Conservation (phyloP, 2,329 filamentous ascomycete species). For the Nemania diffusa region DNA sequence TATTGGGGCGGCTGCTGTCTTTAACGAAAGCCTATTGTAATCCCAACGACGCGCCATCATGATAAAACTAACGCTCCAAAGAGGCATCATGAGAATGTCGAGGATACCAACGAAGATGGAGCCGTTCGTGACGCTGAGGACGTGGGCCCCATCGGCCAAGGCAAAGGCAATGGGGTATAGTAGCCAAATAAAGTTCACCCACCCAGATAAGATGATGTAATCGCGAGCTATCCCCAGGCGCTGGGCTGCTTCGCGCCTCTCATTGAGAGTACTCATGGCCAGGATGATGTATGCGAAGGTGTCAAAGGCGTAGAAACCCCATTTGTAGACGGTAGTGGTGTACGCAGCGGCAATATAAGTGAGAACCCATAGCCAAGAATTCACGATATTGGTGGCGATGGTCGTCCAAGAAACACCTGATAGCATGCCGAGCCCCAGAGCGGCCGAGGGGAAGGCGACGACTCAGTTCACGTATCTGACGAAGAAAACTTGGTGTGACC, state of each 20-base stretch:
- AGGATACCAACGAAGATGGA: conserved; percentile 63
- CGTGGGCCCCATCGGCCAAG: conserved; percentile 60
- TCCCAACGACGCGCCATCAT: conserved; percentile 59
- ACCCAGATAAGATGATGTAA: conserved; percentile 56
- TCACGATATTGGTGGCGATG: conserved; percentile 59
- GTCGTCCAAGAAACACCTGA: conserved; percentile 63
- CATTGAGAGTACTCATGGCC: conserved; percentile 54
- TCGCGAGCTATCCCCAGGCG: conserved; percentile 55
- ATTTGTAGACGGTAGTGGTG: conserved; percentile 60
- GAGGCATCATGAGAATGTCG: conserved; percentile 59
- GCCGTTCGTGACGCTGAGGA: conserved; percentile 54
- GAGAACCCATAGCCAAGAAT: conserved; percentile 61
- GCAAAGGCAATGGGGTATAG: conserved; percentile 63
- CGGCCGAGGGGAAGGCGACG: conserved; percentile 57
- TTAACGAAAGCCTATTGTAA: conserved; percentile 52
- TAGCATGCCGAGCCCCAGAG: conserved; percentile 58
- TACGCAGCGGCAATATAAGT: conserved; percentile 59
- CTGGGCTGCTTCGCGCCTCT: conserved; percentile 52
- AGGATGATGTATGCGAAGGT: conserved; percentile 58
- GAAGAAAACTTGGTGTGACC: conserved; percentile 61
- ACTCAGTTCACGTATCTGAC: conserved; percentile 62
- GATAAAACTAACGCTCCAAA: conserved; percentile 53
- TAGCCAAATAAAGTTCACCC: conserved; percentile 60
- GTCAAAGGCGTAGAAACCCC: conserved; percentile 64
- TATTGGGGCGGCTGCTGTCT: not conserved